Percentiles rank a stretch among this genome's conserved stretches.
Evolutionary conservation across 1,284 basidiomycete species (phyloP).

Genomic region (Heterobasidion parviporum): DNA sequence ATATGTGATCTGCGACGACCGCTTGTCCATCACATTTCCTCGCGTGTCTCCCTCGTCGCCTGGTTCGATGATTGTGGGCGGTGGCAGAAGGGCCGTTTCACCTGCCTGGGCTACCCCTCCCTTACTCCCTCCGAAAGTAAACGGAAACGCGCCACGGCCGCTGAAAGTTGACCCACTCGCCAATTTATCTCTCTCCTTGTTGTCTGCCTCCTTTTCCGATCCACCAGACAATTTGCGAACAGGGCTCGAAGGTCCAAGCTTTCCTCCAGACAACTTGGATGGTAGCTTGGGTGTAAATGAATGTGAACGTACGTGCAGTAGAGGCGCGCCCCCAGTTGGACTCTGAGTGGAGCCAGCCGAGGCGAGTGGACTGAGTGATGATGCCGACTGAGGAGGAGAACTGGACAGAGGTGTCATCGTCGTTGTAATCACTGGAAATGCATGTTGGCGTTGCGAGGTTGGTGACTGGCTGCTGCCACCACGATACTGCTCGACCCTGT

Average conservation of each 20-base stretch:
- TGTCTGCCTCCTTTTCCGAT: slow-evolving; percentile 21
- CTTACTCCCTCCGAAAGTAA: slow-evolving; percentile 20
- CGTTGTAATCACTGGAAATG: slow-evolving; percentile 34
- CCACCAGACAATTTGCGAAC: slow-evolving; percentile 42
- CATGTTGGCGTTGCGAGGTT: slow-evolving; percentile 27
- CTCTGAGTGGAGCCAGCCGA: slow-evolving; percentile 17
- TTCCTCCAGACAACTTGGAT: slow-evolving; percentile 52
- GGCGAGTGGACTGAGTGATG: slow-evolving; percentile 20
- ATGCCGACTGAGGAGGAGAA: slow-evolving; percentile 15
- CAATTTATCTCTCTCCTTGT: slow-evolving; percentile 9
- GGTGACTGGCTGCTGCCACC: slow-evolving; percentile 21
- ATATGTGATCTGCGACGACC: slow-evolving; percentile 71
- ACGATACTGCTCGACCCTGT: slow-evolving; percentile 54
- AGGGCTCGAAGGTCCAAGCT: slow-evolving; percentile 36
- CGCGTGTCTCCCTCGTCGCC: slow-evolving; percentile 14
- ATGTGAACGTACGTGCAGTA: slow-evolving; percentile 51
- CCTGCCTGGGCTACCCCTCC: slow-evolving; percentile 7
- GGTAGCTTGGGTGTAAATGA: slow-evolving; percentile 65
- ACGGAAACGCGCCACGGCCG: slow-evolving; percentile 23
- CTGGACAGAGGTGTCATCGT: slow-evolving; percentile 16
- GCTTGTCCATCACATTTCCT: slow-evolving; percentile 25
- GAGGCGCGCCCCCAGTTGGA: slow-evolving; percentile 14
- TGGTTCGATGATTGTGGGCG: slow-evolving; percentile 43
- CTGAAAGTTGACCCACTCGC: slow-evolving; percentile 11
- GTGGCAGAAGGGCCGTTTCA: slow-evolving; percentile 35